Evolutionary conservation across 1,139 yeast genomes (phyloP).

Genomic region (Candida sanyaensis): DNA sequence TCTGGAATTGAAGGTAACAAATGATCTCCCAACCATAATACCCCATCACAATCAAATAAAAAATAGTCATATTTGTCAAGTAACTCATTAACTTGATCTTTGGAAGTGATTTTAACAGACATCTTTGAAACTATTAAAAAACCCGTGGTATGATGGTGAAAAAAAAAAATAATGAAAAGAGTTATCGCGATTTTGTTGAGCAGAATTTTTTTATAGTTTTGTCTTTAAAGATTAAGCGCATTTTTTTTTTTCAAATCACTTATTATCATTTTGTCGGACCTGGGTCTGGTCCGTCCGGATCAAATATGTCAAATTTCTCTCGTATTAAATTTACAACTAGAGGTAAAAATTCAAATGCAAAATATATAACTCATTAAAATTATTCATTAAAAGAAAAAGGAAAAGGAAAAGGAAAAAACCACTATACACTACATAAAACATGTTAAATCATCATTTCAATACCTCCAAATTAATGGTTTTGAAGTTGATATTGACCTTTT

Average conservation of each 20-base stretch:
- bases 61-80: constrained; percentile 39
- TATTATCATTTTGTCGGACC: too few species aligned
- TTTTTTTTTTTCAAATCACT: neutral
- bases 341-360: too few species aligned
- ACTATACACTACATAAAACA: neutral
- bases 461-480: constrained; percentile 1
- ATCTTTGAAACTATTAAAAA: constrained; percentile 11
- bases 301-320: too few species aligned
- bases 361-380: too few species aligned
- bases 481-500: neutral
- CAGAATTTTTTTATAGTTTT: neutral
- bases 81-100: constrained; percentile 19
- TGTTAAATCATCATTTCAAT: neutral
- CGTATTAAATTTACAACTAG: too few species aligned
- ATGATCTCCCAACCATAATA: constrained; percentile 51
- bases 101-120: constrained; percentile 20
- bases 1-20: constrained; percentile 42
- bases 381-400: neutral
- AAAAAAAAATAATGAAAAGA: too few species aligned
- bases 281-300: too few species aligned
- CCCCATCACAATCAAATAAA: constrained; percentile 52
- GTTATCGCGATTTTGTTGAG: neutral
- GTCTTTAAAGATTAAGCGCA: neutral
- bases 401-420: too few species aligned
- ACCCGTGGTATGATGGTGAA: too few species aligned